A percentile compares a stretch with the other conserved stretches of the same genome.
Conservation (phyloP, 768 basidiomycete genomes). For the Pholiota microspora region DNA sequence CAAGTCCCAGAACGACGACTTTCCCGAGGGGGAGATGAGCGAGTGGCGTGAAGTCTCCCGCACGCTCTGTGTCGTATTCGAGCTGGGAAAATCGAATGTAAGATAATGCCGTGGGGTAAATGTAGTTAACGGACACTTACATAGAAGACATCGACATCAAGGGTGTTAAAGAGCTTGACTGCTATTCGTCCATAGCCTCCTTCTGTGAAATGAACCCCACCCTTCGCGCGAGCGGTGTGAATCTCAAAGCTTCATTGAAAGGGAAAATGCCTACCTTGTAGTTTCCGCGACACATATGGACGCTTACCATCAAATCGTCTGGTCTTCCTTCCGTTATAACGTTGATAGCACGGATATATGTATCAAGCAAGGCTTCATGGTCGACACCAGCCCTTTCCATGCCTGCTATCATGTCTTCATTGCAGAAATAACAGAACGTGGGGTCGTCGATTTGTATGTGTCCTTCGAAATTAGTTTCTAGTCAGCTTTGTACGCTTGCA, state of each 20-base stretch:
- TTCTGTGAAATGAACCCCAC: slow-evolving; percentile 54
- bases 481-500: too few species aligned
- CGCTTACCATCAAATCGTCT: slow-evolving; percentile 48
- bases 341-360: slow-evolving; percentile 68
- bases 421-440: slow-evolving; percentile 66
- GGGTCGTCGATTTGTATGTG: slow-evolving; percentile 54
- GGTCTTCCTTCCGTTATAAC: slow-evolving; percentile 51
- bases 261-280: slow-evolving; percentile 35
- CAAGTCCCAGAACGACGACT: slow-evolving; percentile 45
- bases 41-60: slow-evolving; percentile 59
- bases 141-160: slow-evolving; percentile 58
- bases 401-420: slow-evolving; percentile 45
- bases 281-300: slow-evolving; percentile 63
- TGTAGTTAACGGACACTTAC: slow-evolving; percentile 24
- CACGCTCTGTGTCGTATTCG: slow-evolving; percentile 65
- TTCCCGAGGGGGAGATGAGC: slow-evolving; percentile 48
- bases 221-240: slow-evolving; percentile 16
- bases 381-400: slow-evolving; percentile 64
- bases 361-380: slow-evolving; percentile 61
- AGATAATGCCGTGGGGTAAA: background rate
- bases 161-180: slow-evolving; percentile 51
- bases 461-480: too few species aligned
- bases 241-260: slow-evolving; percentile 29
- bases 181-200: slow-evolving; percentile 59
- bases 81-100: slow-evolving; percentile 35